These are phyloP conservation scores for Wickerhamiella dianesei DNA, from an alignment of 805 yeast species.

Conservation along the genomic window DNA sequence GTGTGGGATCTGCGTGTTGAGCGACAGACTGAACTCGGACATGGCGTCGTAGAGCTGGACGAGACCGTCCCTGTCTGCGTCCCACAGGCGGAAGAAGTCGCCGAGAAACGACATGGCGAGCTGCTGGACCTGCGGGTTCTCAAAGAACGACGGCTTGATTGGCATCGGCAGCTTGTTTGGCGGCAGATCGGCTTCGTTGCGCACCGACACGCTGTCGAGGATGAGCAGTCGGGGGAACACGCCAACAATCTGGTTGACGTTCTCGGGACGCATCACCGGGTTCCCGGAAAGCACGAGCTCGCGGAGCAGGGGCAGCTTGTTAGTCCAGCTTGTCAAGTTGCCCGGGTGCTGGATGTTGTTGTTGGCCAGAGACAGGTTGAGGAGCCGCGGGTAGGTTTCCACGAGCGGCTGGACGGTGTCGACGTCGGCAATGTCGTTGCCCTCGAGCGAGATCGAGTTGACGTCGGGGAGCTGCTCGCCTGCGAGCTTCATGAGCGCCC, in stretches of 20 bases:
- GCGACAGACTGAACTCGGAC: slow-evolving; percentile 72
- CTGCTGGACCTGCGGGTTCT: slow-evolving; percentile 53
- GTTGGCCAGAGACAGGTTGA: slow-evolving; percentile 67
- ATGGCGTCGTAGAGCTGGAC: slow-evolving; percentile 62
- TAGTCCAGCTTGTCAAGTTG: slow-evolving; percentile 59
- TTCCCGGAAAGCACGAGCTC: slow-evolving; percentile 71
- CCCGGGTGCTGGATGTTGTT: slow-evolving; percentile 50
- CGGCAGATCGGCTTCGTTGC: slow-evolving; percentile 53
- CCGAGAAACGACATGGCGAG: slow-evolving; percentile 66
- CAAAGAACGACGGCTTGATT: slow-evolving; percentile 61
- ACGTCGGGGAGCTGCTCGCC: slow-evolving; percentile 37
- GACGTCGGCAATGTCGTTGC: slow-evolving; percentile 51
- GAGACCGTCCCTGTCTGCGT: slow-evolving; percentile 55
- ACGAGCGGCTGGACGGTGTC: slow-evolving; percentile 49
- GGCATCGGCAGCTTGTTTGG: slow-evolving; percentile 24
- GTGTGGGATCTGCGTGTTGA: slow-evolving; percentile 48
- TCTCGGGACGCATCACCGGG: slow-evolving; percentile 42
- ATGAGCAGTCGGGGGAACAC: slow-evolving; percentile 69
- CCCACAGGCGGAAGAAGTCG: slow-evolving; percentile 72
- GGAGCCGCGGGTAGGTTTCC: slow-evolving; percentile 56
- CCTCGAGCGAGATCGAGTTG: slow-evolving; percentile 42
- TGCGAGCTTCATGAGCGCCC: slow-evolving; percentile 79
- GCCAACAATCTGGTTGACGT: slow-evolving; percentile 38
- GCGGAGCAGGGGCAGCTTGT: slow-evolving; percentile 56
- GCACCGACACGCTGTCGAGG: slow-evolving; percentile 61